Conservation (phyloP, 129 eudicot genomes). For the sunflower (Helianthus annuus) region HanXRQr2.0-SUNRISE NC_035438.2:23019673-23020172, state of each 20-base stretch:
- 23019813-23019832: constrained; percentile 3
- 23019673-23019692: neutral
- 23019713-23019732: constrained; percentile 33
- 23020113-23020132: constrained; percentile 91
- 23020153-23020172: constrained; percentile 90
- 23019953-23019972: constrained; percentile 38
- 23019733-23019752: constrained; percentile 75
- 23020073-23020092: constrained; percentile 89
- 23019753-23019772: constrained; percentile 80
- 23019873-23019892: constrained; percentile 80
- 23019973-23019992: neutral
- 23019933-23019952: constrained; percentile 95
- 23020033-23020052: constrained; percentile 81
- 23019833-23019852: neutral
- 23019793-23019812: constrained; percentile 43
- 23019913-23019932: constrained; percentile 97
- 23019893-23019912: constrained; percentile 89
- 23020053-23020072: constrained; percentile 93
- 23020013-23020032: neutral
- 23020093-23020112: constrained; percentile 91
- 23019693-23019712: neutral
- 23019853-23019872: constrained; percentile 1
- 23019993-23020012: constrained; percentile 11
- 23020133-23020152: constrained; percentile 90
- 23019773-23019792: constrained; percentile 53